Conservation (phyloP, 495 filamentous ascomycete genomes). For the Delitschia confertaspora region DNA sequence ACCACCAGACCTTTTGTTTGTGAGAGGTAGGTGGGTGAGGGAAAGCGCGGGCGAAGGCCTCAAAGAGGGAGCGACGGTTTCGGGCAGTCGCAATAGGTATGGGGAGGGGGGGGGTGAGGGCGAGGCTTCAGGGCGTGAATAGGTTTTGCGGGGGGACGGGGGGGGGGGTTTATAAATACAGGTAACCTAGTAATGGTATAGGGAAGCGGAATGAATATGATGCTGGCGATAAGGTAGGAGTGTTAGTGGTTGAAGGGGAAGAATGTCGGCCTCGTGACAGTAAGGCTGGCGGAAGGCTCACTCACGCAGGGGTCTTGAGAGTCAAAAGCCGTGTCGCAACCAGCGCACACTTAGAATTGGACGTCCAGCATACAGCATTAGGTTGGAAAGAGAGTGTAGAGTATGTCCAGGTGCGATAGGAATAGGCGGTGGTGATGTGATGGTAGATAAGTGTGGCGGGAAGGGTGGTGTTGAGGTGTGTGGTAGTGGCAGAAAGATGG, state of each 20-base stretch:
- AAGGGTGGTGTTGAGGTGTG: conserved; percentile 2
- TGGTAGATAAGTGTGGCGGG: too few relatives aligned
- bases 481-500: too few relatives aligned
- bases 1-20: conserved; percentile 1
- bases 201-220: background rate
- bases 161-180: too few relatives aligned
- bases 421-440: background rate
- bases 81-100: background rate
- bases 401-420: background rate
- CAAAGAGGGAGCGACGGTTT: background rate
- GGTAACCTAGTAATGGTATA: too few relatives aligned
- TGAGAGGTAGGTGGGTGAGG: background rate
- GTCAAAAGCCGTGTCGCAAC: conserved; percentile 20
- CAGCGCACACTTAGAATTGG: conserved; percentile 16
- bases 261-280: too few relatives aligned
- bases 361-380: conserved; percentile 13
- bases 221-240: background rate
- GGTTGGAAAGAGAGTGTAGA: background rate
- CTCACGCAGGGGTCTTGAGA: conserved; percentile 1
- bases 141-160: background rate
- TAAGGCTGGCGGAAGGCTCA: too few relatives aligned
- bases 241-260: conserved; percentile 6
- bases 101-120: background rate
- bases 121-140: background rate
- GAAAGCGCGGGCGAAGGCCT: conserved; percentile 1